A percentile compares a stretch with the other conserved stretches of the same genome.
Evolutionary conservation across 139 green algal genomes (phyloP).

Genomic region (Nannochloris sp.): DNA sequence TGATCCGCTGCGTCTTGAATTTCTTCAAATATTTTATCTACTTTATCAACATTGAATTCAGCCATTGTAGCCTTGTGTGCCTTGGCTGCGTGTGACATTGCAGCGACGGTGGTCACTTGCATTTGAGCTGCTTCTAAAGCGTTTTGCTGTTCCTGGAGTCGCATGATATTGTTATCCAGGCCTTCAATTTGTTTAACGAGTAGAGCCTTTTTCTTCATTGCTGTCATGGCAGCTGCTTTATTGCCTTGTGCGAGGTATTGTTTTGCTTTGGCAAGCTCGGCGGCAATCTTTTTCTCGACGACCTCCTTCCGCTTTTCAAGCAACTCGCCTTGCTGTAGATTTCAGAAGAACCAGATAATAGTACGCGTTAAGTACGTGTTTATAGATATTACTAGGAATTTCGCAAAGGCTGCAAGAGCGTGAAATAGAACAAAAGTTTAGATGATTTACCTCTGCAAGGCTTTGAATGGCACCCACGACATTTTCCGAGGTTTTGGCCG

Average conservation of each 20-base stretch:
- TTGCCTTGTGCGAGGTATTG: neutral
- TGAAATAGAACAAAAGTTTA: neutral
- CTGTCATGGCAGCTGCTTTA: slow-evolving; percentile 58
- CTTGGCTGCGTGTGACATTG: slow-evolving; percentile 62
- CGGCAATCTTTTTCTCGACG: slow-evolving; percentile 32
- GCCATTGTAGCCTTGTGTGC: slow-evolving; percentile 79
- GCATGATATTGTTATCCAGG: slow-evolving; percentile 84
- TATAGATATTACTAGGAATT: neutral
- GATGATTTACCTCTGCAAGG: slow-evolving; percentile 30
- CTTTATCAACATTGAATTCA: slow-evolving; percentile 84
- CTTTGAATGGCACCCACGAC: slow-evolving; percentile 50
- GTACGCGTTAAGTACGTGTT: too few species aligned
- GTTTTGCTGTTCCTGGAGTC: slow-evolving; percentile 86
- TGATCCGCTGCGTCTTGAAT: slow-evolving; percentile 89
- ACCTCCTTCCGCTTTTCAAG: slow-evolving; percentile 83
- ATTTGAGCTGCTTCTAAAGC: slow-evolving; percentile 85
- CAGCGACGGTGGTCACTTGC: slow-evolving; percentile 57
- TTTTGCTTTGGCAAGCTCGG: slow-evolving; percentile 3
- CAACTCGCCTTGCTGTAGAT: slow-evolving; percentile 75
- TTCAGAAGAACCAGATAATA: neutral
- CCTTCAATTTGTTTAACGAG: slow-evolving; percentile 78
- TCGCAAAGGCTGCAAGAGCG: neutral
- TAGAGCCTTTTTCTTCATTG: slow-evolving; percentile 92
- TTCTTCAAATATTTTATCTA: slow-evolving; percentile 90
- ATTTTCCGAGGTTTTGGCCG: neutral